Conservation (phyloP, 352 stramenopile species). For the Phytophthora foliorum region DNA sequence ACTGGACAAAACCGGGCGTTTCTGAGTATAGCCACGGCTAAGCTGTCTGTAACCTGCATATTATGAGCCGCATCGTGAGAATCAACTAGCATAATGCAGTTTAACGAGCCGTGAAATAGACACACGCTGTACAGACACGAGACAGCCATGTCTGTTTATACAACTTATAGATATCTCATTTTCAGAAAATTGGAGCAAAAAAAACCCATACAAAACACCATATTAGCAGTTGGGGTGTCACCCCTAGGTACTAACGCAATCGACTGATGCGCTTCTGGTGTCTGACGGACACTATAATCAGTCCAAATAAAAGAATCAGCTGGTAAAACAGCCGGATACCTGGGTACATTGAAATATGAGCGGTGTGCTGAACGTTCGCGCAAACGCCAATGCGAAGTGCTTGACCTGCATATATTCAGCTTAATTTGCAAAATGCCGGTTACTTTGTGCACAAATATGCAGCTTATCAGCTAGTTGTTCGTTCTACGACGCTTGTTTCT, state of each 20-base stretch:
- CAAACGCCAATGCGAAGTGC: not conserved
- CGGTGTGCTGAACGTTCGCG: too few species aligned
- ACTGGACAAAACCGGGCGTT: not conserved
- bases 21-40: not conserved
- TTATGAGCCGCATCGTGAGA: not conserved
- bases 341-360: not conserved
- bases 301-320: not conserved
- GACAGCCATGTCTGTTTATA: not conserved
- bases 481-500: not conserved
- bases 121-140: not conserved
- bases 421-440: too few species aligned
- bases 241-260: not conserved
- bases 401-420: not conserved
- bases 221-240: slow-evolving; percentile 1
- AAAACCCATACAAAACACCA: slow-evolving; percentile 4
- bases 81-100: not conserved
- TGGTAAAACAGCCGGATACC: not conserved
- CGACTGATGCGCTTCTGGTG: not conserved
- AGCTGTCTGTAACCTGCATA: not conserved
- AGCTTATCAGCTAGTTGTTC: not conserved
- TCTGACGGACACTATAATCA: not conserved
- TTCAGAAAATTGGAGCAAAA: slow-evolving; percentile 3
- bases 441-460: not conserved
- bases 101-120: not conserved
- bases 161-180: not conserved